Conservation (phyloP, 2,329 filamentous ascomycete species). For the Tetracladium maxilliforme region DNA sequence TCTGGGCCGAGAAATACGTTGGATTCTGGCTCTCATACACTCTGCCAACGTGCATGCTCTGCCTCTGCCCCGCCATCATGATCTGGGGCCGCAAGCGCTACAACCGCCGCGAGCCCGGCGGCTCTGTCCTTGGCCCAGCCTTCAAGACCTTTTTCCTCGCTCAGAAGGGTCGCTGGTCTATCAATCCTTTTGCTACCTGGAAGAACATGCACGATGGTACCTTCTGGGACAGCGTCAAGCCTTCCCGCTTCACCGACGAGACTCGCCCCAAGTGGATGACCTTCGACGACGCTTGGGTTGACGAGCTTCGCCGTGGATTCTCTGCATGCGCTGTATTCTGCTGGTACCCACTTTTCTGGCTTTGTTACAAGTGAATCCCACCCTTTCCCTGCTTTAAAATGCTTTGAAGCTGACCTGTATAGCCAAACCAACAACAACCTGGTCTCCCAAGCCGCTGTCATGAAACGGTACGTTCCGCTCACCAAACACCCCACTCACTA, state of each 20-base stretch:
- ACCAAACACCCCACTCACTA: constrained; percentile 24
- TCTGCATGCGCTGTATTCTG: constrained; percentile 54
- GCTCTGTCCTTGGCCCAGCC: constrained; percentile 49
- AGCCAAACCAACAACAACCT: constrained; percentile 54
- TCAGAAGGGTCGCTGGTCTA: constrained; percentile 38
- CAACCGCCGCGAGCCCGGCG: constrained; percentile 38
- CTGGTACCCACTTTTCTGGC: constrained; percentile 52
- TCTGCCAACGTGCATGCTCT: constrained; percentile 24
- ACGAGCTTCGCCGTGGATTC: constrained; percentile 42
- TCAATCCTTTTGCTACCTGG: constrained; percentile 36
- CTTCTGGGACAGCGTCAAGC: constrained; percentile 46
- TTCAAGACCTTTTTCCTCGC: constrained; percentile 38
- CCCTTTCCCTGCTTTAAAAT: constrained; percentile 3
- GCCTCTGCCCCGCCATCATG: constrained; percentile 42
- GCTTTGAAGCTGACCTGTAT: constrained; percentile 33
- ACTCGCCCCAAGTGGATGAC: constrained; percentile 61
- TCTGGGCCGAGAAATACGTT: constrained; percentile 20
- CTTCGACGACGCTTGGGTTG: constrained; percentile 67
- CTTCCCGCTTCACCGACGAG: constrained; percentile 37
- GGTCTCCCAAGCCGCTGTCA: constrained; percentile 41
- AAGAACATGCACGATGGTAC: constrained; percentile 36
- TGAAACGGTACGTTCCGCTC: constrained; percentile 31
- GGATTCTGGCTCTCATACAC: constrained; percentile 31
- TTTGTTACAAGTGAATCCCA: too few species aligned
- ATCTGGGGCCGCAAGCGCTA: constrained; percentile 41